Percentiles rank a stretch among this genome's conserved stretches.
Conservation (phyloP, 805 yeast genomes). For the Lipomyces yamadae region DNA sequence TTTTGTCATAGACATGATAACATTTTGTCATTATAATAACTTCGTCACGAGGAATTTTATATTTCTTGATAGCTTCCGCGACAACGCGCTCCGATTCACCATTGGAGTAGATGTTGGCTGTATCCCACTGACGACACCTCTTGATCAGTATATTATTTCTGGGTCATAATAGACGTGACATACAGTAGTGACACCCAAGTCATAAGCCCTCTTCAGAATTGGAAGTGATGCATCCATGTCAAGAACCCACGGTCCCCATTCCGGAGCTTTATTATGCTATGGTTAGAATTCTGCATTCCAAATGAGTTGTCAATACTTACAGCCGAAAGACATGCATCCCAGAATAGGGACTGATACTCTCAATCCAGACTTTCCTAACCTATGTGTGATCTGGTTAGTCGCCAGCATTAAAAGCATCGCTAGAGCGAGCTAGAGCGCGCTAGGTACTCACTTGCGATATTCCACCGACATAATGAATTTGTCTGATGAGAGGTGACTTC, state of each 20-base stretch:
- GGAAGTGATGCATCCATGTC: constrained; percentile 12
- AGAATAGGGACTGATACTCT: constrained; percentile 27
- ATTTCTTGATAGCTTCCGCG: constrained; percentile 58
- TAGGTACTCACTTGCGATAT: constrained; percentile 1
- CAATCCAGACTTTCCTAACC: constrained; percentile 25
- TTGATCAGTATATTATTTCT: background rate
- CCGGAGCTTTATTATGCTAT: constrained; percentile 6
- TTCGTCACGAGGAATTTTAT: constrained; percentile 56
- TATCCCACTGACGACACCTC: constrained; percentile 43
- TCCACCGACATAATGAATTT: background rate
- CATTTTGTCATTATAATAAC: constrained; percentile 61
- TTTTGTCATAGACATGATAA: constrained; percentile 13
- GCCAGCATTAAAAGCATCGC: background rate
- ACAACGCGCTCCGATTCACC: constrained; percentile 51
- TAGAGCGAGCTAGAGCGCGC: too few species aligned
- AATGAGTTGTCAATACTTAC: constrained; percentile 4
- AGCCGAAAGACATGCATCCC: constrained; percentile 31
- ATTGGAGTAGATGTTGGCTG: constrained; percentile 52
- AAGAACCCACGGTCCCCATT: constrained; percentile 20
- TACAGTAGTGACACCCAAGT: constrained; percentile 50
- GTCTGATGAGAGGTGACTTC: too few species aligned
- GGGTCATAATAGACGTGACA: constrained; percentile 3
- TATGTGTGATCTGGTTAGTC: background rate
- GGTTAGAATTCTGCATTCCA: background rate
- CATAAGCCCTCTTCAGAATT: constrained; percentile 19